Percentiles rank a stretch among this genome's conserved stretches.
These are phyloP conservation scores for Hanseniaspora pseudoguilliermondii DNA, from an alignment of 805 yeast species.

Conservation along the genomic window DNA sequence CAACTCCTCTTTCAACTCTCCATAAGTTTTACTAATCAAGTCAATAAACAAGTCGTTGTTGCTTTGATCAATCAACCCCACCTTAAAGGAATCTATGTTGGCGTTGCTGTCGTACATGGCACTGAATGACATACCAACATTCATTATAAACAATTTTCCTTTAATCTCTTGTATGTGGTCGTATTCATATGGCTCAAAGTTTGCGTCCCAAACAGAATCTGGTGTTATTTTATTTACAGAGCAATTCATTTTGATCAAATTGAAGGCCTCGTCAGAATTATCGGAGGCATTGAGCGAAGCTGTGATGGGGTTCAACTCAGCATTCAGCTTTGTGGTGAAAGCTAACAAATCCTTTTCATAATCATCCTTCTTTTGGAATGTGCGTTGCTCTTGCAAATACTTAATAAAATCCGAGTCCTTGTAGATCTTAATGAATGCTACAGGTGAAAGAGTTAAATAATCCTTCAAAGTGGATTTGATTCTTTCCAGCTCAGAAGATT, in stretches of 20 bases:
- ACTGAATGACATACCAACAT: neutral
- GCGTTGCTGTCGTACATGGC: neutral
- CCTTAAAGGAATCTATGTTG: neutral
- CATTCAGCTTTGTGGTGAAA: neutral
- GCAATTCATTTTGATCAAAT: neutral
- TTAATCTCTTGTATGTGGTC: slow-evolving; percentile 1
- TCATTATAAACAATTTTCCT: neutral
- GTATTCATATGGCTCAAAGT: neutral
- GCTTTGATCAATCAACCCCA: neutral
- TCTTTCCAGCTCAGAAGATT: neutral
- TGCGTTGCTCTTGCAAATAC: neutral
- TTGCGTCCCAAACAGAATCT: neutral
- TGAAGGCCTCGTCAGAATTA: neutral
- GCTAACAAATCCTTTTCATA: neutral
- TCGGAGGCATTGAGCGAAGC: neutral
- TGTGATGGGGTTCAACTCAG: neutral
- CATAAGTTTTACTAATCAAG: neutral
- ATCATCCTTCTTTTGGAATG: neutral
- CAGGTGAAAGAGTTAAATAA: slow-evolving; percentile 1
- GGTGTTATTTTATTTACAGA: neutral
- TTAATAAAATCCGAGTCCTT: neutral
- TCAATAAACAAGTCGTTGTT: neutral
- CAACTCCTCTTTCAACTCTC: neutral
- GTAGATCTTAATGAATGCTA: neutral
- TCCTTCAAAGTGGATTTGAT: neutral